These are phyloP conservation scores for Aspergillus fructus DNA, from an alignment of 2,329 filamentous ascomycete genomes.

Conservation along the genomic window DNA sequence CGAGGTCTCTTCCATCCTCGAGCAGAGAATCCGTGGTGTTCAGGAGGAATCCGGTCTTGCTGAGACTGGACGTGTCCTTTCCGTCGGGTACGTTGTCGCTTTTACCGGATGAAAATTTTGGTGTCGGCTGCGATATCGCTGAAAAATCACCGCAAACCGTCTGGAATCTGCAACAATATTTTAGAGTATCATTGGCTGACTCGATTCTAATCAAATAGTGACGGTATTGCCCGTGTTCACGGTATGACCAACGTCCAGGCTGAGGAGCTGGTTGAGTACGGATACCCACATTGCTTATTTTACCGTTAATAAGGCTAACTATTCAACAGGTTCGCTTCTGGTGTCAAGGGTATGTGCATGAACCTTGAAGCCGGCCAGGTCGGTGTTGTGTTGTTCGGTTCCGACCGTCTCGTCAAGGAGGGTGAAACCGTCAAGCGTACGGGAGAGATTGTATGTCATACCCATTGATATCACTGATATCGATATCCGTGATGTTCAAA, in stretches of 20 bases:
- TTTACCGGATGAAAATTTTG: conserved; percentile 28
- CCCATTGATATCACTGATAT: conserved; percentile 1
- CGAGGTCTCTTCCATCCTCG: conserved; percentile 98
- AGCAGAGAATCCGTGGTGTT: conserved; percentile 98
- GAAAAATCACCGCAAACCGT: conserved; percentile 23
- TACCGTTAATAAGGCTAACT: conserved; percentile 25
- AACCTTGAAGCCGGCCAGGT: conserved; percentile 99
- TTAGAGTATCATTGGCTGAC: conserved; percentile 17
- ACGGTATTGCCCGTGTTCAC: conserved; percentile 99
- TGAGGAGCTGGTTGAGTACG: too few species aligned
- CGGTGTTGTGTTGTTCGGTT: conserved; percentile 99
- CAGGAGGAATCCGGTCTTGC: conserved; percentile 94
- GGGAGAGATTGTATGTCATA: conserved; percentile 84
- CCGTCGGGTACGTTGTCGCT: conserved; percentile 80
- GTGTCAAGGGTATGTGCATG: conserved; percentile 99
- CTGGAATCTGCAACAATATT: neutral
- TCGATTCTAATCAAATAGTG: conserved; percentile 59
- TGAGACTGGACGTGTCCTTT: conserved; percentile 98
- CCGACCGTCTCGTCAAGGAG: conserved; percentile 99
- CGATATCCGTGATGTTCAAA: neutral
- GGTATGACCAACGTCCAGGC: conserved; percentile 98
- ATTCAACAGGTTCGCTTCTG: conserved; percentile 82
- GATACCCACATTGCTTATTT: neutral
- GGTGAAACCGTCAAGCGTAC: conserved; percentile 99
- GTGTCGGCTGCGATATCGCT: conserved; percentile 27